phyloP scores from a whole-genome alignment of 2,329 filamentous ascomycete species.

The Xylaria arbuscula region DNA sequence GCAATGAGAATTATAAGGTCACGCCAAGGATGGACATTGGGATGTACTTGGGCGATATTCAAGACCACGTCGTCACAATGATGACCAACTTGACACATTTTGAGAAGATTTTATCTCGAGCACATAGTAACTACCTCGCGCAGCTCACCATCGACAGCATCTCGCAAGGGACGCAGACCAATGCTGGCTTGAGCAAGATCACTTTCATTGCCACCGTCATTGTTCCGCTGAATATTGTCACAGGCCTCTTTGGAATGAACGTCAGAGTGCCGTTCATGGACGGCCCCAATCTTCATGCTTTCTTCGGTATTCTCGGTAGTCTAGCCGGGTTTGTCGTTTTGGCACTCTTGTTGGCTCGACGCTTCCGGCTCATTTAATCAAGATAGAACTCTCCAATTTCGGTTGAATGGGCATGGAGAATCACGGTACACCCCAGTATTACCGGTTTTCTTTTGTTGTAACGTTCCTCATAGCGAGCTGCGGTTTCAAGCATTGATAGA shows the following conservation, averaged over 20 bases:
- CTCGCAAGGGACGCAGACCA: conserved; percentile 86
- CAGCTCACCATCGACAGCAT: conserved; percentile 94
- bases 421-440: not conserved
- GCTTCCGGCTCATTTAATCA: conserved; percentile 58
- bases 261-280: conserved; percentile 75
- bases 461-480: conserved; percentile 17
- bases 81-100: conserved; percentile 96
- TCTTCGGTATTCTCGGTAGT: conserved; percentile 69
- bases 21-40: conserved; percentile 97
- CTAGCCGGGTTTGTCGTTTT: conserved; percentile 66
- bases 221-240: conserved; percentile 95
- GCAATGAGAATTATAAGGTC: conserved; percentile 96
- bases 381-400: not conserved
- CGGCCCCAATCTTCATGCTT: conserved; percentile 61
- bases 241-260: conserved; percentile 90
- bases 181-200: conserved; percentile 92
- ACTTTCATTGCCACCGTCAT: conserved; percentile 93
- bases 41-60: conserved; percentile 95
- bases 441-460: conserved; percentile 18
- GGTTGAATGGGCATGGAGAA: not conserved
- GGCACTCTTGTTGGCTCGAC: conserved; percentile 60
- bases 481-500: conserved; percentile 17
- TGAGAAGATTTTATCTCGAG: conserved; percentile 95
- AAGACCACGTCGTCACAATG: conserved; percentile 99
- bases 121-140: conserved; percentile 95